A percentile compares a stretch with the other conserved stretches of the same genome.
These are phyloP conservation scores for Fusarium irregulare DNA, from an alignment of 2,329 filamentous ascomycete species.

Conservation along the genomic window DNA sequence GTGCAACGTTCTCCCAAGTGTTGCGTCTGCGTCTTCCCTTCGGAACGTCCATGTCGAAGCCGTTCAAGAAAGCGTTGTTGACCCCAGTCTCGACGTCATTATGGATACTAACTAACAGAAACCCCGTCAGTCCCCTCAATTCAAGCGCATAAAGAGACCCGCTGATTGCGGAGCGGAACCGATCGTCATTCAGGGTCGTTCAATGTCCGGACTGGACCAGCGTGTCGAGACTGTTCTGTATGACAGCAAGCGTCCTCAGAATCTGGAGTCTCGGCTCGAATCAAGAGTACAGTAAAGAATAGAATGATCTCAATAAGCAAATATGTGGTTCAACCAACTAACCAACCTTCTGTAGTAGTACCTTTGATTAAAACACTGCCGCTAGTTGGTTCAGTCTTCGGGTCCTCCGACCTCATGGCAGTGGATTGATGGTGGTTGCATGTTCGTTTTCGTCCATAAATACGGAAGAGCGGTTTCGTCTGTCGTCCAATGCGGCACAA, in stretches of 20 bases:
- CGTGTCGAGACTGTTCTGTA: slow-evolving; percentile 9
- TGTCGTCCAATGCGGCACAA: neutral
- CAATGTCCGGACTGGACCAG: slow-evolving; percentile 20
- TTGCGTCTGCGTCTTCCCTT: neutral
- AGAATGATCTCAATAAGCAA: neutral
- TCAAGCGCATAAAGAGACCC: slow-evolving; percentile 39
- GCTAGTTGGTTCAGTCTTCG: slow-evolving; percentile 21
- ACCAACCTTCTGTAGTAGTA: neutral
- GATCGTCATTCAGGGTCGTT: slow-evolving; percentile 41
- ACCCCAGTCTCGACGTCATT: slow-evolving; percentile 41
- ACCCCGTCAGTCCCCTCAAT: slow-evolving; percentile 18
- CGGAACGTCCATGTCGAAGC: slow-evolving; percentile 2
- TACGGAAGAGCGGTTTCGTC: neutral
- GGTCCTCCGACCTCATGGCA: slow-evolving; percentile 36
- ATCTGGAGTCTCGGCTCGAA: neutral
- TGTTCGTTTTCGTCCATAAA: neutral
- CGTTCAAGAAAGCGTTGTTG: slow-evolving; percentile 15
- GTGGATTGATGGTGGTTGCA: slow-evolving; percentile 13
- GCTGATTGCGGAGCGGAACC: slow-evolving; percentile 31
- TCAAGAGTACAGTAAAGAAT: neutral
- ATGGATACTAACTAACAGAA: slow-evolving; percentile 29
- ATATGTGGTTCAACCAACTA: neutral
- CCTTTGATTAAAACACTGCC: neutral
- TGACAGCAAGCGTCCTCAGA: neutral
- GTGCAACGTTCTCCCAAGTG: neutral